These are phyloP conservation scores for Cladorrhinum sp. DNA, from an alignment of 2,329 filamentous ascomycete genomes.

Conservation along the genomic window DNA sequence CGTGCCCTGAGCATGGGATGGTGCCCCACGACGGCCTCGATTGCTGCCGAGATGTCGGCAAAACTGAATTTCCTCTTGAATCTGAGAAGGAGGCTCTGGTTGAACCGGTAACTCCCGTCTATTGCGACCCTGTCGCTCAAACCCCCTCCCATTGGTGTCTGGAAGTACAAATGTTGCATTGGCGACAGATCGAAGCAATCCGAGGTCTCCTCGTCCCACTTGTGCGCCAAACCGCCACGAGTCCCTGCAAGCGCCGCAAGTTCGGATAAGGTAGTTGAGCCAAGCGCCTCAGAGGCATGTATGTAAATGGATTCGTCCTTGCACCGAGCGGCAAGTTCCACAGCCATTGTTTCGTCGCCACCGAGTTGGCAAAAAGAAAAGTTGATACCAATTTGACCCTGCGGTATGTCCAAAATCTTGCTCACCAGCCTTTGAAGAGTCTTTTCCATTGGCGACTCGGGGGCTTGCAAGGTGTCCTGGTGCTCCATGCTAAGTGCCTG, in stretches of 20 bases:
- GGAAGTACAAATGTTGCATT: slow-evolving; percentile 54
- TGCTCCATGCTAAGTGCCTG: slow-evolving; percentile 44
- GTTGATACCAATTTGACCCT: slow-evolving; percentile 42
- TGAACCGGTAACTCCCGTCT: slow-evolving; percentile 45
- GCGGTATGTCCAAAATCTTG: slow-evolving; percentile 38
- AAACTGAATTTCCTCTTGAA: slow-evolving; percentile 41
- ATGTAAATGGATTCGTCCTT: slow-evolving; percentile 39
- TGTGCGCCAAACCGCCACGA: slow-evolving; percentile 30
- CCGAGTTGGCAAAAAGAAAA: slow-evolving; percentile 40
- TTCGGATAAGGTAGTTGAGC: slow-evolving; percentile 38
- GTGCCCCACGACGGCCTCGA: slow-evolving; percentile 47
- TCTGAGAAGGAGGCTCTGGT: slow-evolving; percentile 48
- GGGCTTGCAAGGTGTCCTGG: slow-evolving; percentile 35
- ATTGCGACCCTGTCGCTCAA: slow-evolving; percentile 29
- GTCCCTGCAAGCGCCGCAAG: slow-evolving; percentile 37
- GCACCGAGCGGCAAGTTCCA: slow-evolving; percentile 39
- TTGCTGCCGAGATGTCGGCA: slow-evolving; percentile 45
- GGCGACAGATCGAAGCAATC: slow-evolving; percentile 48
- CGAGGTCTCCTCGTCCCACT: slow-evolving; percentile 33
- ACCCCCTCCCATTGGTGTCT: slow-evolving; percentile 42
- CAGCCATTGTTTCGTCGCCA: slow-evolving; percentile 39
- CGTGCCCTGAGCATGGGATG: slow-evolving; percentile 52
- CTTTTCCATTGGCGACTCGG: slow-evolving; percentile 38
- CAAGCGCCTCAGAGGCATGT: slow-evolving; percentile 37
- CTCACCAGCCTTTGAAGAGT: slow-evolving; percentile 39